A percentile compares a stretch with the other conserved stretches of the same genome.
These are phyloP conservation scores for Nitzschia sp. DNA, from an alignment of 108 stramenopile species.

Conservation along the genomic window DNA sequence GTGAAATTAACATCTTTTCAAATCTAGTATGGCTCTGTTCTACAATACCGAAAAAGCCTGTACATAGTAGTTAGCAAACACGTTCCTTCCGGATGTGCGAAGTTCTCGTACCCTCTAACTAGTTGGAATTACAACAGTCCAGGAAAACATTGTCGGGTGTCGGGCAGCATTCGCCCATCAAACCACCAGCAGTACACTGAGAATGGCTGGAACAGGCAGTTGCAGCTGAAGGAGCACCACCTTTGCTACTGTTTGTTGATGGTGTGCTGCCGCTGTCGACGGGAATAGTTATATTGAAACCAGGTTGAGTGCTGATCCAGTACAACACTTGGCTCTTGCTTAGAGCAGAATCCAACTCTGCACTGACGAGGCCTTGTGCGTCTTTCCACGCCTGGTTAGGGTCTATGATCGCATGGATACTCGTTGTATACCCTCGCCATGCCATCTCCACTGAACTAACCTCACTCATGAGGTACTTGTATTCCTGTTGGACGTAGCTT, in stretches of 20 bases:
- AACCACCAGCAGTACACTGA: slow-evolving; percentile 26
- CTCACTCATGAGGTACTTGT: slow-evolving; percentile 27
- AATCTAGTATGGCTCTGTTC: neutral
- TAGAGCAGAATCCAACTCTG: slow-evolving; percentile 66
- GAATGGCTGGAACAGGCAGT: slow-evolving; percentile 3
- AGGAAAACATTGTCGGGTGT: slow-evolving; percentile 27
- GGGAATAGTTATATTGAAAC: slow-evolving; percentile 42
- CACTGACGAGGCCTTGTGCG: slow-evolving; percentile 59
- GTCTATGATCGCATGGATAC: slow-evolving; percentile 70
- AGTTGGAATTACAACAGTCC: slow-evolving; percentile 36
- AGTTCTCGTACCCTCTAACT: neutral
- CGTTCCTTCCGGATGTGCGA: neutral
- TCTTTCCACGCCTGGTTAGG: slow-evolving; percentile 72
- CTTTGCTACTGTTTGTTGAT: slow-evolving; percentile 1
- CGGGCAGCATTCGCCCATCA: slow-evolving; percentile 48
- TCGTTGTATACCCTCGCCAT: slow-evolving; percentile 73
- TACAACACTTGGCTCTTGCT: slow-evolving; percentile 83
- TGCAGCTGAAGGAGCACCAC: neutral
- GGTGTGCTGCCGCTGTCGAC: neutral
- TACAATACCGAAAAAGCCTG: neutral
- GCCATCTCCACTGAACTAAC: slow-evolving; percentile 59
- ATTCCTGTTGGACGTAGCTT: slow-evolving; percentile 62
- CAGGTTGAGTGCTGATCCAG: slow-evolving; percentile 60
- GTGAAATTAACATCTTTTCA: slow-evolving; percentile 18
- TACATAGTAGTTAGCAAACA: neutral